A percentile compares a stretch with the other conserved stretches of the same genome.
Conservation (phyloP, 2,329 filamentous ascomycete genomes). For the Cordyceps pruinosa region DNA sequence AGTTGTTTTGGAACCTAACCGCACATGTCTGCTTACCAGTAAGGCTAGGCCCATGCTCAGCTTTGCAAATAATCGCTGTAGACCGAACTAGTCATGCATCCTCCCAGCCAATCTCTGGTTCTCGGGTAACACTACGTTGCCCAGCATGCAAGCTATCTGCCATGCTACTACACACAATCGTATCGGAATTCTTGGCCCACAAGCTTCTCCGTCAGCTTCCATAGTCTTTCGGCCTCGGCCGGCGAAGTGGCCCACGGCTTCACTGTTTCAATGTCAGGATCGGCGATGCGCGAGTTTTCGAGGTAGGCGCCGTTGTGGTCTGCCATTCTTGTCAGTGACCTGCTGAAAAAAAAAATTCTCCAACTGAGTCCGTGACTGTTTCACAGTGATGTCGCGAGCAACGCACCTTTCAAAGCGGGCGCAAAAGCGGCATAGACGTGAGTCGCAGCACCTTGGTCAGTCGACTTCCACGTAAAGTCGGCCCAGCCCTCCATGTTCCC, state of each 20-base stretch:
- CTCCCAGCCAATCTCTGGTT: too few species aligned
- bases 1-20: too few species aligned
- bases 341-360: neutral
- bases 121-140: neutral
- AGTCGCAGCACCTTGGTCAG: slow-evolving; percentile 26
- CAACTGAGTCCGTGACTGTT: too few species aligned
- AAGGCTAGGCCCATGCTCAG: too few species aligned
- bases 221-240: slow-evolving; percentile 35
- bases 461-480: slow-evolving; percentile 16
- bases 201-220: slow-evolving; percentile 39
- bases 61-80: too few species aligned
- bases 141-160: neutral
- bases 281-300: slow-evolving; percentile 25
- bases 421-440: slow-evolving; percentile 32
- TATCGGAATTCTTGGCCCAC: slow-evolving; percentile 34
- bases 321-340: slow-evolving; percentile 8
- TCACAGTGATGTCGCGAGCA: neutral
- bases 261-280: slow-evolving; percentile 23
- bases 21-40: too few species aligned
- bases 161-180: slow-evolving; percentile 7
- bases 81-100: too few species aligned
- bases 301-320: slow-evolving; percentile 28
- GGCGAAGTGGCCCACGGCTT: slow-evolving; percentile 26
- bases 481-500: slow-evolving; percentile 21
- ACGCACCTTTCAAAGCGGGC: slow-evolving; percentile 24